Conservation (phyloP, 2,329 filamentous ascomycete species). For the Raffaelea arxii region DNA sequence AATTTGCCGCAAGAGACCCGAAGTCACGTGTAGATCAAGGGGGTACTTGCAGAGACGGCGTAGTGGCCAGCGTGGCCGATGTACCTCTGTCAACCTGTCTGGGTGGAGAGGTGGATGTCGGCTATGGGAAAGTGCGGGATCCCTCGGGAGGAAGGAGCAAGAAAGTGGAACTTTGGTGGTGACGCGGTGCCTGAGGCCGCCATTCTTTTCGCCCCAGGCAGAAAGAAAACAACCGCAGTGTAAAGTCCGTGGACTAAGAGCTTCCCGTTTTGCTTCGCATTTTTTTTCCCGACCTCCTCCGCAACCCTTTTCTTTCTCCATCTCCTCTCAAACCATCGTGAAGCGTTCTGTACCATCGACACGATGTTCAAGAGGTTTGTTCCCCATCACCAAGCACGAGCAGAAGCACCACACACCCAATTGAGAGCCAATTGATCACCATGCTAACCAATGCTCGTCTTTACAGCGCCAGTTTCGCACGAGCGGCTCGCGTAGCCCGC, state of each 20-base stretch:
- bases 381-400: not conserved
- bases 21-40: not conserved
- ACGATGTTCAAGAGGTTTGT: conserved; percentile 74
- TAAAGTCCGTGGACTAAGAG: conserved; percentile 11
- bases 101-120: conserved; percentile 8
- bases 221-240: conserved; percentile 8
- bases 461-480: conserved; percentile 51
- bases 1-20: conserved; percentile 1
- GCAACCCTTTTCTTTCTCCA: conserved; percentile 8
- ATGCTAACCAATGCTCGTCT: conserved; percentile 29
- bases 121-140: conserved; percentile 11
- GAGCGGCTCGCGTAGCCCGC: conserved; percentile 46
- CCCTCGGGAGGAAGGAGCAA: conserved; percentile 13
- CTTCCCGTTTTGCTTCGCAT: conserved; percentile 14
- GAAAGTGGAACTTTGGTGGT: not conserved
- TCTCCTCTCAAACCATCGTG: conserved; percentile 8
- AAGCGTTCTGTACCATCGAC: conserved; percentile 21
- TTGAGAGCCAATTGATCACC: conserved; percentile 35
- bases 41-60: not conserved
- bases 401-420: not conserved
- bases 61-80: not conserved
- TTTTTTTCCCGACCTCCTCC: conserved; percentile 17
- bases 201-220: conserved; percentile 7
- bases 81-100: not conserved
- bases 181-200: conserved; percentile 13